Evolutionary conservation across 371 early-diverging fungal genomes (phyloP).

Genomic region (Smittium mucronatum): DNA sequence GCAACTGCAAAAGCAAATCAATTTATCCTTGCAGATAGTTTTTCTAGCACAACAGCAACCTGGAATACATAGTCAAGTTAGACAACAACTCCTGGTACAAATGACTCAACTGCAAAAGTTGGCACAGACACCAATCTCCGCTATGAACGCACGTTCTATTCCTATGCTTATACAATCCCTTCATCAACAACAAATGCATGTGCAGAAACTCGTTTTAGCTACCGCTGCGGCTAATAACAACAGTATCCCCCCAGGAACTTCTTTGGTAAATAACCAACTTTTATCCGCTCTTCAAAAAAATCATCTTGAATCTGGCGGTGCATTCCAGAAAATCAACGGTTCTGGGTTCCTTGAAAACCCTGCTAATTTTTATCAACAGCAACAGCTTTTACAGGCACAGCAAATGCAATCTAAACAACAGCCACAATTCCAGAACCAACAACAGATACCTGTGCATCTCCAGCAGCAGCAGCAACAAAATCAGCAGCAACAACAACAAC

Average conservation of each 20-base stretch:
- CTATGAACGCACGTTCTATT: neutral
- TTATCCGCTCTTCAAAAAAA: neutral
- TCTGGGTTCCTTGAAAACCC: neutral
- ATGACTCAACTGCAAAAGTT: conserved; percentile 6
- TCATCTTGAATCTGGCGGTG: neutral
- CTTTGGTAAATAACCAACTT: neutral
- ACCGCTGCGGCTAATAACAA: neutral
- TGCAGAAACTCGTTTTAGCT: neutral
- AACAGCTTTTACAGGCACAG: neutral
- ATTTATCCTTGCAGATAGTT: neutral
- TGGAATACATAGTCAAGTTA: neutral
- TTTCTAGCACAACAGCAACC: conserved; percentile 7
- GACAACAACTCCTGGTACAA: conserved; percentile 8
- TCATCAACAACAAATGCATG: conserved; percentile 10
- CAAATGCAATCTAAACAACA: neutral
- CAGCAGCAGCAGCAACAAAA: neutral
- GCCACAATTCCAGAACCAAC: neutral
- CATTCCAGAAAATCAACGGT: neutral
- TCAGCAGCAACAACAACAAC: neutral
- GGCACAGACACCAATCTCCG: conserved; percentile 1
- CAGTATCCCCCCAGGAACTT: neutral
- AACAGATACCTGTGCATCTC: too few species aligned
- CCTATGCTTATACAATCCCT: conserved; percentile 1
- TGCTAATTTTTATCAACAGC: neutral
- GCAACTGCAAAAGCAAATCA: conserved; percentile 3